Base-by-base conservation (phyloP, 2,329 filamentous ascomycete species). In the Westerdykella aurantiaca region DNA sequence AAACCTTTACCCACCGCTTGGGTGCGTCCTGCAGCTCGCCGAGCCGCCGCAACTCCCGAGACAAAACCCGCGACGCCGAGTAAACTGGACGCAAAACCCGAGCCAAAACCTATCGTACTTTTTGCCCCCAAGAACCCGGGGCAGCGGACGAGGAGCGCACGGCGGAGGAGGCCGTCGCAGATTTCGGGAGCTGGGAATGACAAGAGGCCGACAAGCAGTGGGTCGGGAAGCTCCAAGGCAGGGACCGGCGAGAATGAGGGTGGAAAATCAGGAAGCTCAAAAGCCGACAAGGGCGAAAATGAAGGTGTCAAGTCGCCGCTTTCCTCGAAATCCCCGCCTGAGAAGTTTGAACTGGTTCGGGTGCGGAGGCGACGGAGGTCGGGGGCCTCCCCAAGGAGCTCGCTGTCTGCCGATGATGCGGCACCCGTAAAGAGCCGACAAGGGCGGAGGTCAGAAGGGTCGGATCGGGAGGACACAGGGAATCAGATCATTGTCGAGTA, bases 1-100 rank as follows among this genome's bases (percentile, higher is more conserved):
- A 66, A 67, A 50, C 56, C 53, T 22, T 57, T 66, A 9, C 62
- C 66, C 33, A 68, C 60, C 31, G 64, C 60, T 31, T 69, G 66
- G 66, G 66, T 69, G 41, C 60, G 66, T 6, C 64, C 66, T 34
- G 59, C 61, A 5, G 44, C 42, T 31, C 48, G 50, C 14, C 56
- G 56, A 45, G 52, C 56, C 23, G 51, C 56, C 39, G 49, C 47
- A 10, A 45, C 35, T 17, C 18, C 41, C 13, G 43, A 55, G 34
- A 21, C 49, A 38, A 54, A 53, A 37, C n/a, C 42, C 22, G 41
- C 53, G 3, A 48, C 49, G 7, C 52, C 56, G 2, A 37, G 14
- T 41, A 47, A 21, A 5, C 51, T 47, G 7, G 49, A 49, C 7
- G 49, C 49, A 7, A 58, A 50, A 14, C 57, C 57, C 10, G 25